phyloP scores from a whole-genome alignment of 176 grass and related monocot genomes.

The Cenchrus americanus region DNA sequence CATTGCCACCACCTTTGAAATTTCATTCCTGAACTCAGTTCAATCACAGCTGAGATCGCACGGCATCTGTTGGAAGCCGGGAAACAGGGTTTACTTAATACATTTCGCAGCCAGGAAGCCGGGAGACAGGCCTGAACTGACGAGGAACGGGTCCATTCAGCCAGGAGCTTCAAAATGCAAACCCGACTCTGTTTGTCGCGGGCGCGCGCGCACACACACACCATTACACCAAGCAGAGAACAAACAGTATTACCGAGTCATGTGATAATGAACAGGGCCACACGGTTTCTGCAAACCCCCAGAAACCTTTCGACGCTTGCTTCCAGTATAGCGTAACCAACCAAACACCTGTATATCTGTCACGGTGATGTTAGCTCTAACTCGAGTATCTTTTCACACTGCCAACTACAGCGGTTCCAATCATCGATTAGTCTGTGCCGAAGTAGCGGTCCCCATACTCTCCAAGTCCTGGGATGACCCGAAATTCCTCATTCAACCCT shows the following conservation, averaged over 20 bases:
- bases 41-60: constrained; percentile 30
- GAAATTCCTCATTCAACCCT: constrained; percentile 75
- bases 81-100: constrained; percentile 12
- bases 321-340: constrained; percentile 44
- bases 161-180: background rate
- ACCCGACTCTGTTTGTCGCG: background rate
- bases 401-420: constrained; percentile 7
- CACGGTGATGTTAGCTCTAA: constrained; percentile 44
- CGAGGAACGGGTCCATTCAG: background rate
- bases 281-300: background rate
- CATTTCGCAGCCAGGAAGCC: constrained; percentile 19
- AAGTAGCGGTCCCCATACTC: constrained; percentile 95
- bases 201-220: background rate
- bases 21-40: constrained; percentile 17
- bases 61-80: background rate
- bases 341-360: constrained; percentile 47
- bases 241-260: constrained; percentile 7
- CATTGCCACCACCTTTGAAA: background rate
- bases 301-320: constrained; percentile 18
- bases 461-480: constrained; percentile 84
- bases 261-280: constrained; percentile 20
- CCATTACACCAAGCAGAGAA: background rate
- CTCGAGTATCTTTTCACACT: background rate
- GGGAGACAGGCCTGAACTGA: background rate
- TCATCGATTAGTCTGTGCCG: constrained; percentile 60